Percentiles rank a stretch among this genome's conserved stretches.
phyloP scores from a whole-genome alignment of 805 yeast genomes.

The Metschnikowia cerradonensis region DNA sequence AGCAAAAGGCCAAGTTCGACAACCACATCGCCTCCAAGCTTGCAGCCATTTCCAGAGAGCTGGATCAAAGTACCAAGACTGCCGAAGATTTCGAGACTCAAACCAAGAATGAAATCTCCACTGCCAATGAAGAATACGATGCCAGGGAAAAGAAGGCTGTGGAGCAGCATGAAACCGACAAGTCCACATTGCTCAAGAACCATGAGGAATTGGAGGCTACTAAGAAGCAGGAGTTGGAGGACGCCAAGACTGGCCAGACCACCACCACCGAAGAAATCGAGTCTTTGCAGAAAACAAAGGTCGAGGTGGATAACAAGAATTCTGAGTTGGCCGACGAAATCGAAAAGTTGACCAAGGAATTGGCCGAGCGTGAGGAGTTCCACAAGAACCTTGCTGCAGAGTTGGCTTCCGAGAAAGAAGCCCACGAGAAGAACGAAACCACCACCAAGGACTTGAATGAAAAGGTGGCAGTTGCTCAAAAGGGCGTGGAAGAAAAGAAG shows the following conservation, averaged over 20 bases:
- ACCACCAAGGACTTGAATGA: constrained; percentile 42
- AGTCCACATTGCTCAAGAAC: constrained; percentile 38
- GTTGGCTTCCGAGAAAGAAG: constrained; percentile 27
- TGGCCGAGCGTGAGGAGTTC: constrained; percentile 35
- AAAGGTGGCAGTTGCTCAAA: constrained; percentile 33
- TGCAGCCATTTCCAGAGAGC: constrained; percentile 19
- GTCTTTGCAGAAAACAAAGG: constrained; percentile 40
- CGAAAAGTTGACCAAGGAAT: constrained; percentile 42
- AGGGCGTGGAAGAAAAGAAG: constrained; percentile 35
- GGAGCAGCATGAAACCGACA: constrained; percentile 42
- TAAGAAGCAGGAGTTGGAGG: constrained; percentile 41
- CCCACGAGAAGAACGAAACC: constrained; percentile 23
- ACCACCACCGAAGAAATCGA: constrained; percentile 44
- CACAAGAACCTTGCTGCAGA: constrained; percentile 32
- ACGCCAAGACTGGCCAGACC: constrained; percentile 38
- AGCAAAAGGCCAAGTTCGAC: constrained; percentile 36
- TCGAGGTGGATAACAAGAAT: constrained; percentile 36
- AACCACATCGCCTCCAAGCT: constrained; percentile 37
- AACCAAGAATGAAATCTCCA: constrained; percentile 41
- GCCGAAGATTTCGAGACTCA: constrained; percentile 36
- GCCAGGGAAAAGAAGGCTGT: constrained; percentile 46
- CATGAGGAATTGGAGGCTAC: constrained; percentile 45
- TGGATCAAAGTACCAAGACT: constrained; percentile 27
- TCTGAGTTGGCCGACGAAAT: constrained; percentile 34
- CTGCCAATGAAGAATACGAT: constrained; percentile 42